Base-by-base conservation (phyloP, 768 basidiomycete genomes). In the Asterophora lycoperdoides region DNA sequence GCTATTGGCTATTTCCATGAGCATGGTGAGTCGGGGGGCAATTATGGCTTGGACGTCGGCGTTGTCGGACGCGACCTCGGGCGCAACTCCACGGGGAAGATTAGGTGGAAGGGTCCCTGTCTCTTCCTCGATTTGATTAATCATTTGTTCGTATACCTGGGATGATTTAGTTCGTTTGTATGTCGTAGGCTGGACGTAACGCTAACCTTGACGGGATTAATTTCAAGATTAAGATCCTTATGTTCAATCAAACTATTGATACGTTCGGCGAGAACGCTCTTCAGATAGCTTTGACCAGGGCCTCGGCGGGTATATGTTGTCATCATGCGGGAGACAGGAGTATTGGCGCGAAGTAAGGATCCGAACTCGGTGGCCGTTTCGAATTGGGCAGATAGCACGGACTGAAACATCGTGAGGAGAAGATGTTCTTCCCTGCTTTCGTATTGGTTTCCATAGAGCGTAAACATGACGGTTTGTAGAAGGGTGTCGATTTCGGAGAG, bases 241-340 rank as follows among this genome's bases (percentile, higher is more conserved):
- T 98, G 96, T 66, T 99, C 96, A 60, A 99, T 98, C 56, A 99
- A 74, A 60, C 91, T 93, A 71, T 99, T 98, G 70, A 99, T 98
- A 56, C 95, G 84, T 64, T 99, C 96, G 19, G 96, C 94, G 40
- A 99, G 77, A 23, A 98, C 94, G 54, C 88, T 86, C 76, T 99
- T 99, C 56, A 99, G 83, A 67, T 98, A 99, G 60, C 92, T 93
- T 68, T 98, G 96, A 48, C 96, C 96, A 1, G 96, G 96, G 49
- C 96, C 96, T 47, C 96, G 88, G 52, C 96, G 89, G 45, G 96
- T 98, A 70, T 99, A 99, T 15, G 96, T 98, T 38, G 96, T 99
- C 96, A 99, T 99, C 96, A 99, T 99, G 33, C 96, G 86, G 41
- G 93, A 97, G 18, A 99, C 96, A 40, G 96, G 96, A 42, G 96